These are phyloP conservation scores for Scopulariopsis brevicaulis DNA, from an alignment of 2,329 filamentous ascomycete genomes.

Conservation along the genomic window DNA sequence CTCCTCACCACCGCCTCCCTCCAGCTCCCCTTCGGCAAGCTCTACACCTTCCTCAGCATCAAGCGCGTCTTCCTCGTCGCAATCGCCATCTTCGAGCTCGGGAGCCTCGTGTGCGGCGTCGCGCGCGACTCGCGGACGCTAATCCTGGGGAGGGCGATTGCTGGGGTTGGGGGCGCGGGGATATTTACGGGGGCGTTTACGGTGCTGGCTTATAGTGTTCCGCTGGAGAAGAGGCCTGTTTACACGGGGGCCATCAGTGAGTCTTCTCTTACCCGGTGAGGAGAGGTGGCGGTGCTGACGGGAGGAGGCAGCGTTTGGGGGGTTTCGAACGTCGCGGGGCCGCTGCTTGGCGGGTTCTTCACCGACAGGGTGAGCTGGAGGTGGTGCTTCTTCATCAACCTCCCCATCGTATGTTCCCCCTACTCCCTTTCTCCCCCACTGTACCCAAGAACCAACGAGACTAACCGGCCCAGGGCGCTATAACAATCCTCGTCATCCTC, in stretches of 20 bases:
- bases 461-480: conserved; percentile 8
- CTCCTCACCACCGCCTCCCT: conserved; percentile 27
- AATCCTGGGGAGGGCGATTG: conserved; percentile 22
- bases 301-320: conserved; percentile 27
- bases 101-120: conserved; percentile 26
- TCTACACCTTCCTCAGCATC: conserved; percentile 31
- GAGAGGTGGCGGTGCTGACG: background rate
- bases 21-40: conserved; percentile 24
- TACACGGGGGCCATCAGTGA: conserved; percentile 18
- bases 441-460: background rate
- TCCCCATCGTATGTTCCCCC: conserved; percentile 17
- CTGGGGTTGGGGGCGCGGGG: conserved; percentile 28
- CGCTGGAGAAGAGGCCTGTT: conserved; percentile 19
- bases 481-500: conserved; percentile 19
- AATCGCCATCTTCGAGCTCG: conserved; percentile 29
- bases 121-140: conserved; percentile 14
- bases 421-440: background rate
- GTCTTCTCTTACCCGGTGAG: conserved; percentile 1
- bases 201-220: conserved; percentile 27
- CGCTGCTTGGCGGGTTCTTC: conserved; percentile 21
- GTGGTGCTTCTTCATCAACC: conserved; percentile 29
- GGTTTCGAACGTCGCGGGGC: conserved; percentile 25
- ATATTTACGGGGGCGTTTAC: conserved; percentile 31
- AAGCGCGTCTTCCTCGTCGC: conserved; percentile 26
- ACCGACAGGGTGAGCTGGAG: conserved; percentile 23